Percentiles rank a stretch among this genome's conserved stretches.
phyloP scores from a whole-genome alignment of 495 filamentous ascomycete species.

The Aspergillus avenaceus region DNA sequence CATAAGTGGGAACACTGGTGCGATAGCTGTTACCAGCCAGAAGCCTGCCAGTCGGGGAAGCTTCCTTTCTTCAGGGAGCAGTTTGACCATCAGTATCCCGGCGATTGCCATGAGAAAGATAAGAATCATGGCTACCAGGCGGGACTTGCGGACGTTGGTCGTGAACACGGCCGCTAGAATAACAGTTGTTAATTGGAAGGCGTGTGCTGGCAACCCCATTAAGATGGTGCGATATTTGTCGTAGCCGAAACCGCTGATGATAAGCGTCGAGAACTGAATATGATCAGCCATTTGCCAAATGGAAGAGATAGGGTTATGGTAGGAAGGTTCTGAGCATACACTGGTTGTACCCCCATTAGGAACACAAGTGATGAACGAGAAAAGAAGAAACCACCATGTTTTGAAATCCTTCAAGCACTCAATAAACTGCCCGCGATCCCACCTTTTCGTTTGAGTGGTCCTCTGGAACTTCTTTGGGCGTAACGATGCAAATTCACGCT shows the following conservation, averaged over 20 bases:
- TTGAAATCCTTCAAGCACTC: constrained; percentile 41
- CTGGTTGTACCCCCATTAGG: constrained; percentile 22
- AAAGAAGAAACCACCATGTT: constrained; percentile 22
- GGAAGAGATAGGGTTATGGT: background rate
- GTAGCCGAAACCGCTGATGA: constrained; percentile 31
- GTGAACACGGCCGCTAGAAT: constrained; percentile 9
- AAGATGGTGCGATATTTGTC: constrained; percentile 20
- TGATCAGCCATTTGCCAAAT: background rate
- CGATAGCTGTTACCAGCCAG: constrained; percentile 12
- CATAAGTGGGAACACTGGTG: constrained; percentile 15
- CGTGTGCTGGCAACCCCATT: constrained; percentile 13
- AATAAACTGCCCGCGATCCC: constrained; percentile 43
- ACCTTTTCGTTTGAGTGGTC: constrained; percentile 48
- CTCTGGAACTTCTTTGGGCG: constrained; percentile 47
- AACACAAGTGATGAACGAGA: constrained; percentile 14
- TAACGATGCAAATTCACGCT: constrained; percentile 44
- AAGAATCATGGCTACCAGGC: constrained; percentile 3
- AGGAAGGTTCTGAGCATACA: constrained; percentile 3
- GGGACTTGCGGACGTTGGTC: constrained; percentile 12
- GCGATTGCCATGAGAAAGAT: constrained; percentile 12
- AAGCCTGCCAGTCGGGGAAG: constrained; percentile 13
- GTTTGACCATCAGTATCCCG: constrained; percentile 16
- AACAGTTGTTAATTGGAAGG: constrained; percentile 11
- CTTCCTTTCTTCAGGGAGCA: constrained; percentile 7
- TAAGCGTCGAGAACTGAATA: constrained; percentile 23